Conservation (phyloP, 176 grass and related monocot genomes). For the Eremochloa ophiuroides region DNA sequence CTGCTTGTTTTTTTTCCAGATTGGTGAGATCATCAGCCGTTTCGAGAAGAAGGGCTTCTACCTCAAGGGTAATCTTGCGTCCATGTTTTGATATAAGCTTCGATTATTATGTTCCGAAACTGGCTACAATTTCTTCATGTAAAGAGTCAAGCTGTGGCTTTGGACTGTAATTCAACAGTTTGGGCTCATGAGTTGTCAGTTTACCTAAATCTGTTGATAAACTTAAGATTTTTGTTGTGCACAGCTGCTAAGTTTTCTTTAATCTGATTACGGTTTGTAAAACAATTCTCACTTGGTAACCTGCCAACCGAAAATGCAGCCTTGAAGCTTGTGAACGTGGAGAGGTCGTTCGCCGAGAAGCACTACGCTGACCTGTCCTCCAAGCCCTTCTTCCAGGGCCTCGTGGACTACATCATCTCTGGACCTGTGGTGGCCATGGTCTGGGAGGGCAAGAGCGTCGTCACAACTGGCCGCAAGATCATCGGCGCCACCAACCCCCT, state of each 20-base stretch:
- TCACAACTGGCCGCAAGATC: conserved; percentile 81
- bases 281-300: background rate
- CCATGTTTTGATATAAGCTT: background rate
- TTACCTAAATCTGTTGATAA: background rate
- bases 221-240: background rate
- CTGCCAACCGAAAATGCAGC: conserved; percentile 25
- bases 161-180: background rate
- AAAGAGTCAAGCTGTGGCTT: background rate
- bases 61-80: conserved; percentile 53
- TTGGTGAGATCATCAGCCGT: conserved; percentile 87
- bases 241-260: background rate
- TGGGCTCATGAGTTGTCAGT: background rate
- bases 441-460: conserved; percentile 93
- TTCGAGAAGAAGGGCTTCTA: conserved; percentile 99
- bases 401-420: conserved; percentile 95
- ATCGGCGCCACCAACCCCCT: conserved; percentile 86
- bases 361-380: conserved; percentile 90
- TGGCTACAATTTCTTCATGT: background rate
- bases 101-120: background rate
- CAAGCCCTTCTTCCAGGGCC: conserved; percentile 82
- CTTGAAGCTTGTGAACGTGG: conserved; percentile 81
- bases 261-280: background rate
- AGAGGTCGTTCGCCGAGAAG: conserved; percentile 90
- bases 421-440: conserved; percentile 98
- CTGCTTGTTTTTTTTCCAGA: conserved; percentile 27